Percentiles rank a stretch among this genome's conserved stretches.
phyloP scores from a whole-genome alignment of 352 stramenopile genomes.

The Globisporangium abappressorium region DNA sequence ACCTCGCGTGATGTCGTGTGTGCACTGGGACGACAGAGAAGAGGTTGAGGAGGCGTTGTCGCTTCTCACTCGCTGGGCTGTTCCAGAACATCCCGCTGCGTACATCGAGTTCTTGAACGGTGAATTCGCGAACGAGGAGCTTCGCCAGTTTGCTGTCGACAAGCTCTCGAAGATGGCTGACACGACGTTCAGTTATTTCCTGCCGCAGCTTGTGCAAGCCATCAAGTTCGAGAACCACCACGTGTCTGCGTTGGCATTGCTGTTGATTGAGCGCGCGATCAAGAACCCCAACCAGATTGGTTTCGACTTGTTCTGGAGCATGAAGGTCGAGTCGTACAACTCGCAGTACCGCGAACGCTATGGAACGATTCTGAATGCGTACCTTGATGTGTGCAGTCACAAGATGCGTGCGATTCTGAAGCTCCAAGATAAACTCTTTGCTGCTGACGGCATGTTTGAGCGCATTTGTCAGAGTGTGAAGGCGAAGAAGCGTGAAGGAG shows the following conservation, averaged over 20 bases:
- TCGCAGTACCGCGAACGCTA: slow-evolving; percentile 78
- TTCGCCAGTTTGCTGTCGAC: slow-evolving; percentile 72
- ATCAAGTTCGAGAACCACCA: slow-evolving; percentile 90
- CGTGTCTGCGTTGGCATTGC: slow-evolving; percentile 63
- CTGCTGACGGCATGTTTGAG: slow-evolving; percentile 73
- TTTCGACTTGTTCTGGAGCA: slow-evolving; percentile 88
- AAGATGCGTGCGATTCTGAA: slow-evolving; percentile 92
- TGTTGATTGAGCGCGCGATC: slow-evolving; percentile 86
- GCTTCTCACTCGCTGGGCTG: slow-evolving; percentile 66
- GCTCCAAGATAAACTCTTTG: slow-evolving; percentile 87
- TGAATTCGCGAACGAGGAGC: slow-evolving; percentile 71
- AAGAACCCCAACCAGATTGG: slow-evolving; percentile 88
- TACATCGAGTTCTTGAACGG: slow-evolving; percentile 83
- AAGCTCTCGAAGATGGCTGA: slow-evolving; percentile 86
- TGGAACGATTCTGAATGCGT: slow-evolving; percentile 77
- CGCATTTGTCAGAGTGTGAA: slow-evolving; percentile 84
- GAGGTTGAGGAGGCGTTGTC: slow-evolving; percentile 67
- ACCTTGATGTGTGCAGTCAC: slow-evolving; percentile 81
- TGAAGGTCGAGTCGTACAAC: slow-evolving; percentile 88
- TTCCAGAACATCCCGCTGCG: slow-evolving; percentile 70
- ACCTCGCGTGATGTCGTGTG: slow-evolving; percentile 76
- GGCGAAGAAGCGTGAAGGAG: slow-evolving; percentile 75
- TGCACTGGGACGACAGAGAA: slow-evolving; percentile 74
- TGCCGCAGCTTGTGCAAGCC: slow-evolving; percentile 87
- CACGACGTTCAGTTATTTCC: slow-evolving; percentile 84